Conservation (phyloP, 2,329 filamentous ascomycete genomes). For the Colletotrichum eremochloae region DNA sequence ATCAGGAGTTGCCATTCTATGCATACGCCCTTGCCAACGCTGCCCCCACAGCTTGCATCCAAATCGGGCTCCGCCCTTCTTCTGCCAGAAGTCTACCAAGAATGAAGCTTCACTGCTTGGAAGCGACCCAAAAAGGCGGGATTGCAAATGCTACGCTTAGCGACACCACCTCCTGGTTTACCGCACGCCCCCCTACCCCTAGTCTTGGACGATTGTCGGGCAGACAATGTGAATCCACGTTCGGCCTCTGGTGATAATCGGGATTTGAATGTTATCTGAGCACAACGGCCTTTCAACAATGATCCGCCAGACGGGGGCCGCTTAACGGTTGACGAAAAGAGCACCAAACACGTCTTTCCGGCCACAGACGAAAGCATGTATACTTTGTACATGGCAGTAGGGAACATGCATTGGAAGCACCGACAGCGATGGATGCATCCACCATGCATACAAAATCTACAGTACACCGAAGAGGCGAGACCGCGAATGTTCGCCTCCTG, state of each 20-base stretch:
- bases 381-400: neutral
- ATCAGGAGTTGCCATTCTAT: slow-evolving; percentile 23
- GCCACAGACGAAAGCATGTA: slow-evolving; percentile 16
- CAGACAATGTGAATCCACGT: neutral
- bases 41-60: slow-evolving; percentile 17
- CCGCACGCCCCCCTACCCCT: slow-evolving; percentile 1
- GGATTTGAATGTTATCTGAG: neutral
- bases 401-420: neutral
- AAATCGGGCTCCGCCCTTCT: slow-evolving; percentile 39
- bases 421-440: neutral
- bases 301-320: neutral
- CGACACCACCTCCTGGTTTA: slow-evolving; percentile 12
- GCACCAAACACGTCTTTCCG: neutral
- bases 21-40: slow-evolving; percentile 27
- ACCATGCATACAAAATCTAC: neutral
- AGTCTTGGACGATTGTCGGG: slow-evolving; percentile 3
- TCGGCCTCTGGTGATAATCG: neutral
- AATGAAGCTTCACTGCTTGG: slow-evolving; percentile 32
- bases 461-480: slow-evolving; percentile 33
- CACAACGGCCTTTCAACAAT: neutral
- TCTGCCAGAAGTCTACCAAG: slow-evolving; percentile 25
- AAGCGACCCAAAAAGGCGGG: slow-evolving; percentile 39
- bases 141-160: slow-evolving; percentile 36
- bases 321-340: neutral
- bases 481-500: slow-evolving; percentile 22